These are phyloP conservation scores for Rubia balearica DNA, from an alignment of 305 asterid species.

Conservation along the genomic window DNA sequence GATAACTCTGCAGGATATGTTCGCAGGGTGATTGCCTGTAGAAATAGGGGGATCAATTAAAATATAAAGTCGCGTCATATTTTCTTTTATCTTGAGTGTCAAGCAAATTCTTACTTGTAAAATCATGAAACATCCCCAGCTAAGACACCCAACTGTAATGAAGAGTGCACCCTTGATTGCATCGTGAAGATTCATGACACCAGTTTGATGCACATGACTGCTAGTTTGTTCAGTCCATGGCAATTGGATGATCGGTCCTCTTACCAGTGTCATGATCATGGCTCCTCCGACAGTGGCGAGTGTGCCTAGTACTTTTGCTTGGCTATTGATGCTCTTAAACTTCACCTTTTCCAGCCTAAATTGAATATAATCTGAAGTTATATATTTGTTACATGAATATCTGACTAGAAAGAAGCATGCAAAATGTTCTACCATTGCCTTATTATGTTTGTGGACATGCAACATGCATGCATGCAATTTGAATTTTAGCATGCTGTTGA, in stretches of 20 bases:
- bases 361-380: neutral
- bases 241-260: slow-evolving; percentile 44
- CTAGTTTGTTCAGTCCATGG: slow-evolving; percentile 55
- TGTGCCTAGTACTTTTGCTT: slow-evolving; percentile 53
- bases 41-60: neutral
- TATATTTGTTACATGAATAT: neutral
- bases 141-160: slow-evolving; percentile 72
- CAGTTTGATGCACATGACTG: slow-evolving; percentile 29
- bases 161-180: slow-evolving; percentile 75
- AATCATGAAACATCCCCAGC: slow-evolving; percentile 88
- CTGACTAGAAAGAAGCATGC: neutral
- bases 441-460: slow-evolving; percentile 1
- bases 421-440: neutral
- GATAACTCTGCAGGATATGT: slow-evolving; percentile 82
- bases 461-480: slow-evolving; percentile 1
- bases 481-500: neutral
- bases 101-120: slow-evolving; percentile 50
- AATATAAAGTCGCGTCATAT: neutral
- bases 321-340: slow-evolving; percentile 35
- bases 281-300: slow-evolving; percentile 59
- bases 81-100: neutral
- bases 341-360: slow-evolving; percentile 56
- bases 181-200: slow-evolving; percentile 44
- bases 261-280: slow-evolving; percentile 49
- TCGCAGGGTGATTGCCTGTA: slow-evolving; percentile 62